Conservation (phyloP, 768 basidiomycete genomes). For the Trametes gibbosa region DNA sequence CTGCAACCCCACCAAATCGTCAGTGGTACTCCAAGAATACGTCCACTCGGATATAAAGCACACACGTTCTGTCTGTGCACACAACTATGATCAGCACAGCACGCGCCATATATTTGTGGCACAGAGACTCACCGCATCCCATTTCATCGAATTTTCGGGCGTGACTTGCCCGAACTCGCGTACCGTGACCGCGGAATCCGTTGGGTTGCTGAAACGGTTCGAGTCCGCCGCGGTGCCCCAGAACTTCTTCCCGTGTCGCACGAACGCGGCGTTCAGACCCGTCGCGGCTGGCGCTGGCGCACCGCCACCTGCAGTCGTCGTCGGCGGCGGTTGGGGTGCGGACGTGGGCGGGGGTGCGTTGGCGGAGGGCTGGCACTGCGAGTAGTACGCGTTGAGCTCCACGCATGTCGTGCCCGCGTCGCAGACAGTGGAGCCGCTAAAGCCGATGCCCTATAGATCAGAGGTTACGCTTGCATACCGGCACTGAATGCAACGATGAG, state of each 20-base stretch:
- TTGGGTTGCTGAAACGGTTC: conserved; percentile 28
- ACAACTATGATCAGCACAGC: background rate
- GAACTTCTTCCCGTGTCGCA: conserved; percentile 28
- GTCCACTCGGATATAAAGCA: background rate
- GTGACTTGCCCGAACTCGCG: conserved; percentile 33
- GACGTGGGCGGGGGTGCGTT: conserved; percentile 19
- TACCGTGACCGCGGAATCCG: conserved; percentile 25
- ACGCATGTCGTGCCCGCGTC: conserved; percentile 35
- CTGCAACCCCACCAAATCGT: background rate
- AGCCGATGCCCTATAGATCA: conserved; percentile 26
- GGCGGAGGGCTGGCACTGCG: conserved; percentile 32
- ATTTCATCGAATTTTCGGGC: conserved; percentile 36
- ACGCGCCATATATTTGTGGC: background rate
- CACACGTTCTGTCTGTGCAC: conserved; percentile 27
- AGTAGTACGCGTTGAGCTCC: conserved; percentile 33
- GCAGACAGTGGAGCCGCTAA: conserved; percentile 34
- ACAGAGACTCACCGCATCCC: conserved; percentile 25
- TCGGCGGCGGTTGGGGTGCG: conserved; percentile 4
- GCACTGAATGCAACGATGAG: background rate
- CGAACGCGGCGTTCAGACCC: conserved; percentile 26
- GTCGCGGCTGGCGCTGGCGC: conserved; percentile 23
- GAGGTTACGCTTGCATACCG: background rate
- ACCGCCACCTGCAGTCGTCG: conserved; percentile 5
- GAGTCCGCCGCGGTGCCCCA: conserved; percentile 32
- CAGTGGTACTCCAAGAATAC: background rate